A percentile compares a stretch with the other conserved stretches of the same genome.
These are phyloP conservation scores for Microcos paniculata DNA, from an alignment of 345 rosid genomes.

Conservation along the genomic window DNA sequence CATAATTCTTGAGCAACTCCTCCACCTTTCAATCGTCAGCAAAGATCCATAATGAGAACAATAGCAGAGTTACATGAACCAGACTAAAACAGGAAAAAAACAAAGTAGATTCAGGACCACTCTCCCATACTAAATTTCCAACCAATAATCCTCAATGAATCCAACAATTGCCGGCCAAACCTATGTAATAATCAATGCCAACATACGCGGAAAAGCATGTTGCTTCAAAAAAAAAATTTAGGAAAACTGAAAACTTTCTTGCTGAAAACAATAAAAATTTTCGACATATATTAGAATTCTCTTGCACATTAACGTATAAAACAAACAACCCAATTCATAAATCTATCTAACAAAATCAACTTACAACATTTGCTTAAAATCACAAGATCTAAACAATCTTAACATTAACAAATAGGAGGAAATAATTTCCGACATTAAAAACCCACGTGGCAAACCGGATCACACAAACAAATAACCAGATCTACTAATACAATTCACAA, in stretches of 20 bases:
- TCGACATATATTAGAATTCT: background rate
- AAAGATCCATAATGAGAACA: constrained; percentile 10
- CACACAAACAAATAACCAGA: constrained; percentile 8
- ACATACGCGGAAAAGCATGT: background rate
- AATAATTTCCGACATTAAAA: background rate
- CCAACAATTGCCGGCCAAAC: background rate
- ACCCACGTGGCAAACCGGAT: background rate
- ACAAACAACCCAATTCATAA: background rate
- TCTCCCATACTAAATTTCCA: background rate
- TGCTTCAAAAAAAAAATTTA: background rate
- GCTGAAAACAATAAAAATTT: background rate
- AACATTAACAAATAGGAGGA: background rate
- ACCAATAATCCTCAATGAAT: background rate
- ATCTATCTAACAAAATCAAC: background rate
- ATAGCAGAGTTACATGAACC: background rate
- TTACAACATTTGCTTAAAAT: background rate
- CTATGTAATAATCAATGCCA: background rate
- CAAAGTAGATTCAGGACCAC: background rate
- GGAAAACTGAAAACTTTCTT: background rate
- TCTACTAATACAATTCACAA: background rate
- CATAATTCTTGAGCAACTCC: constrained; percentile 77
- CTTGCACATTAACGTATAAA: background rate
- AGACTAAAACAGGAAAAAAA: background rate
- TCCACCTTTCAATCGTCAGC: constrained; percentile 50
- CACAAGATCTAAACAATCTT: background rate